phyloP scores from a whole-genome alignment of 208 protist species.

The Blechomonas ayalai region DNA sequence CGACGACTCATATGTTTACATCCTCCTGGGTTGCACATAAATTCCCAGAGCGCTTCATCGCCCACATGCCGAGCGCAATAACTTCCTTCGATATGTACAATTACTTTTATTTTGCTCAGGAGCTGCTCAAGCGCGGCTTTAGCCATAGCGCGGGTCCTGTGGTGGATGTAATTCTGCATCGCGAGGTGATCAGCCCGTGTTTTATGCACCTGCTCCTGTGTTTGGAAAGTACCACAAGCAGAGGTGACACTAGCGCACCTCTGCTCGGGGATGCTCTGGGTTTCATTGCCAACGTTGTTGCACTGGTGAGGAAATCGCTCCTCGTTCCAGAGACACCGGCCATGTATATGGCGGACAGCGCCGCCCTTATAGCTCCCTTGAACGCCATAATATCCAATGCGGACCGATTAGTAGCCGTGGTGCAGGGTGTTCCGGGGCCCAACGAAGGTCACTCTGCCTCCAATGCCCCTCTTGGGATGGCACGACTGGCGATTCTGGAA shows the following conservation, averaged over 20 bases:
- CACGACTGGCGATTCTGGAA: slow-evolving; percentile 34
- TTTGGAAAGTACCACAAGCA: slow-evolving; percentile 19
- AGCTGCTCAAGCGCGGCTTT: slow-evolving; percentile 59
- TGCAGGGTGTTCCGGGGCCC: slow-evolving; percentile 1
- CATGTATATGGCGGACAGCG: slow-evolving; percentile 37
- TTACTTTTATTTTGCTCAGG: slow-evolving; percentile 67
- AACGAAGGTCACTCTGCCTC: too few relatives aligned
- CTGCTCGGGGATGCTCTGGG: slow-evolving; percentile 39
- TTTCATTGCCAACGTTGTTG: slow-evolving; percentile 28
- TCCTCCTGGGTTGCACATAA: slow-evolving; percentile 29
- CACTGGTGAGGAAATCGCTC: slow-evolving; percentile 46
- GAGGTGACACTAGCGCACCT: slow-evolving; percentile 12
- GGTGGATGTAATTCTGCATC: slow-evolving; percentile 45
- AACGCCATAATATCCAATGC: slow-evolving; percentile 15
- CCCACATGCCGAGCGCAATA: slow-evolving; percentile 22
- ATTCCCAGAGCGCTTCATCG: slow-evolving; percentile 26
- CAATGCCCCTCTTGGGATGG: slow-evolving; percentile 11
- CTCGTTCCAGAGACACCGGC: slow-evolving; percentile 27
- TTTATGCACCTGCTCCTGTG: slow-evolving; percentile 18
- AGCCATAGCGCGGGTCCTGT: slow-evolving; percentile 61
- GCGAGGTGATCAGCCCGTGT: slow-evolving; percentile 22
- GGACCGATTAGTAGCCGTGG: slow-evolving; percentile 17
- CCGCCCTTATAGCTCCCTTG: slow-evolving; percentile 25
- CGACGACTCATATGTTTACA: slow-evolving; percentile 33
- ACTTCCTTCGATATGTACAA: slow-evolving; percentile 22